These are phyloP conservation scores for Lathyrus sativus DNA, from an alignment of 306 rosid genomes.

Conservation along the genomic window DNA sequence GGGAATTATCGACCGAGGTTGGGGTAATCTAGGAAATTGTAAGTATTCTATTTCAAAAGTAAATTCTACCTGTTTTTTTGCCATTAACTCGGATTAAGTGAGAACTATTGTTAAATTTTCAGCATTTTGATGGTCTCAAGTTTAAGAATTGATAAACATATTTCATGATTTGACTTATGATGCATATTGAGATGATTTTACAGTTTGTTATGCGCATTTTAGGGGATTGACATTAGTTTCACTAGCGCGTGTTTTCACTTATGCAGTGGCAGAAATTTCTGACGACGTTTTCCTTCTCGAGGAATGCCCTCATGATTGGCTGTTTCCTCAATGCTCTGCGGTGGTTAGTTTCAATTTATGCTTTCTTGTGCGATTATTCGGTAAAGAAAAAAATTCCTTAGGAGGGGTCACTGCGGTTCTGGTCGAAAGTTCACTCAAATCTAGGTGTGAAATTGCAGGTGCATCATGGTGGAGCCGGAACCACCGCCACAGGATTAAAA, in stretches of 20 bases:
- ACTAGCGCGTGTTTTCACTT: conserved; percentile 30
- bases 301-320: conserved; percentile 98
- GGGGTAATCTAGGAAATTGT: conserved; percentile 93
- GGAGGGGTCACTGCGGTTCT: not conserved
- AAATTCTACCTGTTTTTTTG: not conserved
- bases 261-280: conserved; percentile 72
- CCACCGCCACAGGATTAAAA: conserved; percentile 89
- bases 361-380: conserved; percentile 9
- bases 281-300: conserved; percentile 74
- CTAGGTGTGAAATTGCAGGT: conserved; percentile 57
- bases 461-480: conserved; percentile 99
- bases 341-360: conserved; percentile 63
- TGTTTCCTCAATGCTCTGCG: conserved; percentile 94
- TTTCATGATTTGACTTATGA: conserved; percentile 2
- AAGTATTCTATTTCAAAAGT: conserved; percentile 39
- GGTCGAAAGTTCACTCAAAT: not conserved
- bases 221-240: conserved; percentile 22
- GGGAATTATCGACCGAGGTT: conserved; percentile 90
- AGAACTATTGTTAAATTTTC: not conserved
- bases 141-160: conserved; percentile 20
- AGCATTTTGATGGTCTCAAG: conserved; percentile 19
- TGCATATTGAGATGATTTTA: not conserved
- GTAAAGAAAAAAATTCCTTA: conserved; percentile 14
- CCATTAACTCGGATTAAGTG: not conserved
- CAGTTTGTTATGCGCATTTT: conserved; percentile 26